These are phyloP conservation scores for Corchorus capsularis DNA, from an alignment of 345 rosid genomes.

Conservation along the genomic window DNA sequence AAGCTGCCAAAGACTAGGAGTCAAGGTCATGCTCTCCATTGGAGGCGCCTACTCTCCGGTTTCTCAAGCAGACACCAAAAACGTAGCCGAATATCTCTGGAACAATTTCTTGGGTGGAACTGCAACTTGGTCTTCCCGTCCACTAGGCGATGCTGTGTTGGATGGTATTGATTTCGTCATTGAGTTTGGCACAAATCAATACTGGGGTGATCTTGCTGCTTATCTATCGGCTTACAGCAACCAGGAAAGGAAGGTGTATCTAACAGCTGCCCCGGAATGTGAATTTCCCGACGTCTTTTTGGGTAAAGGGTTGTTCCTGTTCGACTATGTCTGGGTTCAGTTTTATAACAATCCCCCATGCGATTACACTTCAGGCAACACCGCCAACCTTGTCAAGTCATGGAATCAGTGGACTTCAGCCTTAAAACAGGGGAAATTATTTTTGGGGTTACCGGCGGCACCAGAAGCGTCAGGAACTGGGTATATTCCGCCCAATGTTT, in stretches of 20 bases:
- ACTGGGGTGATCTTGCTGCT: conserved; percentile 53
- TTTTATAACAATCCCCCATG: conserved; percentile 71
- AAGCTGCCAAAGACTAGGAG: conserved; percentile 48
- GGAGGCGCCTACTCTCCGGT: conserved; percentile 61
- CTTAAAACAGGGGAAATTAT: conserved; percentile 33
- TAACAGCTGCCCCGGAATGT: conserved; percentile 72
- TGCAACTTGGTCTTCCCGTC: too few relatives aligned
- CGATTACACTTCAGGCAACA: conserved; percentile 39
- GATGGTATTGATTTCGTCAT: conserved; percentile 66
- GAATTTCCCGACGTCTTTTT: conserved; percentile 54
- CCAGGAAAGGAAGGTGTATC: conserved; percentile 46
- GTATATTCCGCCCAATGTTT: conserved; percentile 42
- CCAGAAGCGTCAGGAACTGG: conserved; percentile 56
- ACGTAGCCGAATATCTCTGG: too few relatives aligned
- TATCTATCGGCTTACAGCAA: conserved; percentile 34
- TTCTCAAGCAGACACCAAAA: too few relatives aligned
- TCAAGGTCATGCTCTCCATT: conserved; percentile 64
- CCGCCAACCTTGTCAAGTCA: conserved; percentile 36
- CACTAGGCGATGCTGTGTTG: conserved; percentile 51
- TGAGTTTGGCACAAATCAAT: conserved; percentile 42
- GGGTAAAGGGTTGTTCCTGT: conserved; percentile 53
- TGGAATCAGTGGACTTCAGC: conserved; percentile 62
- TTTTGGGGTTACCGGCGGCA: conserved; percentile 64
- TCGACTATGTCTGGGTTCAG: conserved; percentile 63
- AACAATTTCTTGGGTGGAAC: too few relatives aligned